Conservation (phyloP, 352 stramenopile genomes). For the Pythium sp. region DNA sequence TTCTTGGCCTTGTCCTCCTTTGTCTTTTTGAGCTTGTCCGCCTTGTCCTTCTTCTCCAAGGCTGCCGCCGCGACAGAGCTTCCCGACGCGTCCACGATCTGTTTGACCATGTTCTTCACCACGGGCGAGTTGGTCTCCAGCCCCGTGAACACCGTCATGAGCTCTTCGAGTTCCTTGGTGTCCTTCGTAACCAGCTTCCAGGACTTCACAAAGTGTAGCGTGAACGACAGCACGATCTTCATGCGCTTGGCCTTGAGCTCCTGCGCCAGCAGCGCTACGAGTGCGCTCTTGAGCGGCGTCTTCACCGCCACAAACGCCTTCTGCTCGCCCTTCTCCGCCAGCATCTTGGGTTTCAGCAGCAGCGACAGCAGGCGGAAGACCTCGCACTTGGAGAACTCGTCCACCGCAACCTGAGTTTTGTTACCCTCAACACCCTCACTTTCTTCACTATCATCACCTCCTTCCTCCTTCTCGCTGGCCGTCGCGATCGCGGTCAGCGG, state of each 20-base stretch:
- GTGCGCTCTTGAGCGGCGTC: constrained; percentile 34
- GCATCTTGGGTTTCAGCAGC: constrained; percentile 52
- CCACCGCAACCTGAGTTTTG: constrained; percentile 27
- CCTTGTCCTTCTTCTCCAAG: constrained; percentile 15
- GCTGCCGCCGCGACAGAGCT: constrained; percentile 8
- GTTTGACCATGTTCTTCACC: constrained; percentile 70
- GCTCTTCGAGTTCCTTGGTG: constrained; percentile 29
- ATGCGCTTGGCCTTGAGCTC: constrained; percentile 76
- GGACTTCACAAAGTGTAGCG: constrained; percentile 65
- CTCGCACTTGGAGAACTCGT: constrained; percentile 80
- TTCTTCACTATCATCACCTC: not conserved
- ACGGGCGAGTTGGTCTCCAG: constrained; percentile 64
- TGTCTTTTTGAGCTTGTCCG: constrained; percentile 7
- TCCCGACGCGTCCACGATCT: constrained; percentile 41
- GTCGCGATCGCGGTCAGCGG: constrained; percentile 49
- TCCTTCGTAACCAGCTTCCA: constrained; percentile 32
- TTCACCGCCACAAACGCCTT: constrained; percentile 34
- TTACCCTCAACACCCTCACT: not conserved
- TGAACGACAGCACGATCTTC: constrained; percentile 65
- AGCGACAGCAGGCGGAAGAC: constrained; percentile 72
- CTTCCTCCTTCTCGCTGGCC: constrained; percentile 17
- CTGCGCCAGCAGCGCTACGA: constrained; percentile 40
- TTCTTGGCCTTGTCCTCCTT: constrained; percentile 4
- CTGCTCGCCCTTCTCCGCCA: constrained; percentile 36
- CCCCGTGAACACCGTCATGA: constrained; percentile 41